Evolutionary conservation across 2,329 filamentous ascomycete genomes (phyloP).

Genomic region (Xylariaceae sp.): DNA sequence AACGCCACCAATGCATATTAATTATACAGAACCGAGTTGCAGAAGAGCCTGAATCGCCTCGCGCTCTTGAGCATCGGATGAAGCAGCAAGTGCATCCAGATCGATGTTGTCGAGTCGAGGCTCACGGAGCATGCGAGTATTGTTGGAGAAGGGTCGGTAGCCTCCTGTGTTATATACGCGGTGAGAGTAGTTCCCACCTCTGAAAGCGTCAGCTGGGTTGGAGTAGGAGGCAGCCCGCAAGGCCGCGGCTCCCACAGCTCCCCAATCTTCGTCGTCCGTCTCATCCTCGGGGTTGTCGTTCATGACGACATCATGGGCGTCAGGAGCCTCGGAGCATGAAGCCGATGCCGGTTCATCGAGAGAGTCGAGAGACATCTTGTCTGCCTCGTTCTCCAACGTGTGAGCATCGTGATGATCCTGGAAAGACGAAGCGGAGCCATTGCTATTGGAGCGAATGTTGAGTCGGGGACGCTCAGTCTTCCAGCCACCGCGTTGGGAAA

Average conservation of each 20-base stretch:
- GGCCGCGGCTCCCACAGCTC: slow-evolving; percentile 79
- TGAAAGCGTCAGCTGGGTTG: slow-evolving; percentile 51
- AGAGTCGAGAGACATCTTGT: slow-evolving; percentile 85
- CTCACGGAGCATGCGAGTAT: slow-evolving; percentile 50
- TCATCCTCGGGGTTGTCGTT: slow-evolving; percentile 78
- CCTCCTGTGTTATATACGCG: slow-evolving; percentile 45
- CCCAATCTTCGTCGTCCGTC: slow-evolving; percentile 97
- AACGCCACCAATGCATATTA: slow-evolving; percentile 54
- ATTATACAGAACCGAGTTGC: slow-evolving; percentile 75
- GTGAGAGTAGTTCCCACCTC: slow-evolving; percentile 45
- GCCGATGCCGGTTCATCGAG: slow-evolving; percentile 65
- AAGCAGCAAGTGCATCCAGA: slow-evolving; percentile 46
- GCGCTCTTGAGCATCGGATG: slow-evolving; percentile 68
- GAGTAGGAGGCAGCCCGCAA: slow-evolving; percentile 66
- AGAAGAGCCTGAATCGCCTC: slow-evolving; percentile 79
- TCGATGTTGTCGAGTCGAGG: slow-evolving; percentile 50
- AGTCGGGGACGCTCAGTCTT: slow-evolving; percentile 46
- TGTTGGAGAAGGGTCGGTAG: slow-evolving; percentile 47
- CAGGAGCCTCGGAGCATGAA: slow-evolving; percentile 71
- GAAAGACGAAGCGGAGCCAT: slow-evolving; percentile 70
- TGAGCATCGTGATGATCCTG: slow-evolving; percentile 63
- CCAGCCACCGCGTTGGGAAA: slow-evolving; percentile 43
- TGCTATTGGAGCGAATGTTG: slow-evolving; percentile 54
- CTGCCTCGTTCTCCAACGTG: slow-evolving; percentile 80
- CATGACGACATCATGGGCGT: slow-evolving; percentile 57